Evolutionary conservation across 2,329 filamentous ascomycete species (phyloP), one percentile per base, ranked within the genome.

Genomic region (Botrytis cinerea): DNA sequence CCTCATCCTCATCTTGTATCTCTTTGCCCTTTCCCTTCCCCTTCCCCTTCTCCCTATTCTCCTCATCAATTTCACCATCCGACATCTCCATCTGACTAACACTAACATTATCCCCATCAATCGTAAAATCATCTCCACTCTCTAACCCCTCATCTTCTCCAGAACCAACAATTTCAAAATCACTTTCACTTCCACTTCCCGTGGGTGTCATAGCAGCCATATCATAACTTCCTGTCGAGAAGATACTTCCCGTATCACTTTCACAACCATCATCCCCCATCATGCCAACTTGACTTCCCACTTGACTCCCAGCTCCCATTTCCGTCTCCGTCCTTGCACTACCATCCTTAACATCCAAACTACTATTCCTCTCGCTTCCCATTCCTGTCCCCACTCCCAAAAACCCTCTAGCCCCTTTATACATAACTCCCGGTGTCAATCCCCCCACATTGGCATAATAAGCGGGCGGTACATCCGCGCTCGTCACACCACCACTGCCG

Each of bases 401-500:
- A 59, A 67, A 72, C 8, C 60, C 60, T 22, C n/a, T 48, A 32
- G 25, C 28, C n/a, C 60, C 70, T 35, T 72, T 67, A 51, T 72
- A 67, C 46, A 43, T 46, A 18, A 72, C 28, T n/a, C 46, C 60
- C 5, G 70, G 70, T 1, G 60, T 72, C 6, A 72, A 28, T 20
- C n/a, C 46, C 12, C 38, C 46, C 38, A 64, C 59, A 64, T 51
- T 64, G 40, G 69, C 0, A 45, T 72, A 66, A 20, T 72, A 72
- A 20, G 81, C 79, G 14, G 80, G 79, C 0, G 82, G 81, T 2
- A 81, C 76, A 1, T 73, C 46, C 14, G 83, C 82, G 0, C 80
- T 81, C 75, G 84, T 88, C 2, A 87, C 85, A 22, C 83, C 85
- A 3, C 86, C 86, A 0, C 82, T 83, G 0, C 82, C 86, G 72